A percentile compares a stretch with the other conserved stretches of the same genome.
phyloP scores from a whole-genome alignment of 1,284 basidiomycete species.

The Trametes polyzona region DNA sequence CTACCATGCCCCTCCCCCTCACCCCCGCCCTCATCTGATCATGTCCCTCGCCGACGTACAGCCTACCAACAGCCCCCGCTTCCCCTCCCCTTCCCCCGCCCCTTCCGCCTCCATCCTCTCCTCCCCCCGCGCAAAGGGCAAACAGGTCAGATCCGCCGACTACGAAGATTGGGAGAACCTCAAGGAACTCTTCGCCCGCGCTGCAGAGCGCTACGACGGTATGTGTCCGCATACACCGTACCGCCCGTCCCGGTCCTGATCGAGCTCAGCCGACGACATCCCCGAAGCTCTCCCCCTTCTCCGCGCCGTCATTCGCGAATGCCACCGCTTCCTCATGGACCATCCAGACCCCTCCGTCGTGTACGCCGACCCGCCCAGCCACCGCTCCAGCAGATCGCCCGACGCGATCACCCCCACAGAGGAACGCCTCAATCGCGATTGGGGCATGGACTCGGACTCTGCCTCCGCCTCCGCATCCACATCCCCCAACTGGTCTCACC shows the following conservation, averaged over 20 bases:
- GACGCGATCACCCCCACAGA: constrained; percentile 36
- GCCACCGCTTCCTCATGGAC: constrained; percentile 56
- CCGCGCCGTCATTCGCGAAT: constrained; percentile 67
- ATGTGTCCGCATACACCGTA: constrained; percentile 26
- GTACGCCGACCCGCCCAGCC: constrained; percentile 34
- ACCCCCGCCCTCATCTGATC: not conserved
- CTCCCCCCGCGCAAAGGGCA: constrained; percentile 12
- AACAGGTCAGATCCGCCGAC: constrained; percentile 36
- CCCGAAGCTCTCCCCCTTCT: constrained; percentile 55
- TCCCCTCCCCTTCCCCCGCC: constrained; percentile 9
- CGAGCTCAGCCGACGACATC: constrained; percentile 46
- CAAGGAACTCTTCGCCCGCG: constrained; percentile 61
- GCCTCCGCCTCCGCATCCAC: constrained; percentile 1
- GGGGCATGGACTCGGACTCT: constrained; percentile 35
- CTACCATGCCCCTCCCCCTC: constrained; percentile 5
- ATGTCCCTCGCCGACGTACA: constrained; percentile 2
- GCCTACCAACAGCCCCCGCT: not conserved
- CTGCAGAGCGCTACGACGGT: constrained; percentile 63
- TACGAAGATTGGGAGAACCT: constrained; percentile 67
- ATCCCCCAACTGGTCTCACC: constrained; percentile 8
- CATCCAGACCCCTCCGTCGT: constrained; percentile 60
- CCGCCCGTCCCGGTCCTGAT: constrained; percentile 6
- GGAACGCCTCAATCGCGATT: constrained; percentile 36
- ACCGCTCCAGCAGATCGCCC: constrained; percentile 24
- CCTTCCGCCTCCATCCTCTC: constrained; percentile 10